Conservation (phyloP, 2,329 filamentous ascomycete genomes). For the Penicillium paneum region DNA sequence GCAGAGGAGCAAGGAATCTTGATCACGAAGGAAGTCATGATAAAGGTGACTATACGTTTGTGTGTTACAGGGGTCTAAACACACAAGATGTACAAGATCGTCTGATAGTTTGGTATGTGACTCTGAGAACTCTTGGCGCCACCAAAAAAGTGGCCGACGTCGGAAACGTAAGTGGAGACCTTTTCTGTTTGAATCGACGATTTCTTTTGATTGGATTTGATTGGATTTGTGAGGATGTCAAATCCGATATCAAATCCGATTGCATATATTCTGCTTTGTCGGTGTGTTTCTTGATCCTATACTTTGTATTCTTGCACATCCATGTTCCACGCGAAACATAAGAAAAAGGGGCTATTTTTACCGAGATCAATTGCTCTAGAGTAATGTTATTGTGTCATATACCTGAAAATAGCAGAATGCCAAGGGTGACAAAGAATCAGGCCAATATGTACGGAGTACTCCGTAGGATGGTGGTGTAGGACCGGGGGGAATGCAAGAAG, state of each 20-base stretch:
- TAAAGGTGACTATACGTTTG: conserved; percentile 1
- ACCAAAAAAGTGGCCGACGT: conserved; percentile 23
- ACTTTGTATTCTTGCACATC: neutral
- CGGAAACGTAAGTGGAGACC: conserved; percentile 16
- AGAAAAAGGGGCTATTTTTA: neutral
- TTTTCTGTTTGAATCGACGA: neutral
- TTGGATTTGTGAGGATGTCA: neutral
- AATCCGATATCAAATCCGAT: neutral
- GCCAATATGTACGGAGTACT: neutral
- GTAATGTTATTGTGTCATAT: neutral
- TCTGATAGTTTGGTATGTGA: conserved; percentile 9
- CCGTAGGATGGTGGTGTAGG: neutral
- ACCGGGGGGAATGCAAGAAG: neutral
- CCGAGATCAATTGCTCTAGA: neutral
- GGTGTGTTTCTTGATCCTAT: neutral
- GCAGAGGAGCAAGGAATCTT: conserved; percentile 89
- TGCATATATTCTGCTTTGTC: neutral
- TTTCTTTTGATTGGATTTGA: neutral
- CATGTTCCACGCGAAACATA: neutral
- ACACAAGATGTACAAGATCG: neutral
- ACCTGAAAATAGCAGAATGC: neutral
- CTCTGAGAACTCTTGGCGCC: conserved; percentile 22
- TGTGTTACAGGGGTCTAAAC: neutral
- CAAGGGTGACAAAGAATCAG: neutral
- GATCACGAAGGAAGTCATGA: conserved; percentile 59